A percentile compares a stretch with the other conserved stretches of the same genome.
These are phyloP conservation scores for Thermomucor indicae-seudaticae DNA, from an alignment of 371 early-diverging fungal species.

Conservation along the genomic window DNA sequence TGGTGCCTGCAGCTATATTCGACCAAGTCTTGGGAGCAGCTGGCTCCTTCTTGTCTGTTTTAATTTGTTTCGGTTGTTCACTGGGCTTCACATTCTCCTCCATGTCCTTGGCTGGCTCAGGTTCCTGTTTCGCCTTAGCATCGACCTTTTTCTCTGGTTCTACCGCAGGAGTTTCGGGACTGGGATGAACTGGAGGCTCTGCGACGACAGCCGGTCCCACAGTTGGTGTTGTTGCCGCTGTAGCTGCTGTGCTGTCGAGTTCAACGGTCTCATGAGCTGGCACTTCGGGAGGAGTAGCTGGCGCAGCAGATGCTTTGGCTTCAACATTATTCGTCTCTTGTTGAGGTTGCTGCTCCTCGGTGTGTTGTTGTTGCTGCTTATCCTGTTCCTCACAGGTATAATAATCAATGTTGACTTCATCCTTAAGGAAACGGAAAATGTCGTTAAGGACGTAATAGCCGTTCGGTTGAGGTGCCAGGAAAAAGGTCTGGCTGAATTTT, in stretches of 20 bases:
- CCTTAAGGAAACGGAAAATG: slow-evolving; percentile 91
- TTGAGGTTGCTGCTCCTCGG: not conserved
- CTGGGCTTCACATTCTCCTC: not conserved
- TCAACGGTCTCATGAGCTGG: slow-evolving; percentile 3
- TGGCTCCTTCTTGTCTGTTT: slow-evolving; percentile 6
- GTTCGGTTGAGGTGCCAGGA: slow-evolving; percentile 84
- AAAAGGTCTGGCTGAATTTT: slow-evolving; percentile 93
- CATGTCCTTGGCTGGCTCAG: not conserved
- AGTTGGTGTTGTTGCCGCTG: slow-evolving; percentile 12
- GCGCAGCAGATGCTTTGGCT: not conserved
- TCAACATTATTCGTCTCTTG: slow-evolving; percentile 1
- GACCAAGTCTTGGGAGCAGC: slow-evolving; percentile 49
- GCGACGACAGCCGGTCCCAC: not conserved
- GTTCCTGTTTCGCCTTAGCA: not conserved
- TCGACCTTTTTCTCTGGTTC: not conserved
- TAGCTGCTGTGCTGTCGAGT: slow-evolving; percentile 14
- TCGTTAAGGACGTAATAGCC: slow-evolving; percentile 94
- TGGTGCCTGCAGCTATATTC: slow-evolving; percentile 30
- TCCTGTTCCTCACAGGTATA: slow-evolving; percentile 11
- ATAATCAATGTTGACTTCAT: slow-evolving; percentile 47
- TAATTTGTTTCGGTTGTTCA: slow-evolving; percentile 3
- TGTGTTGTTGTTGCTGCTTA: slow-evolving; percentile 1
- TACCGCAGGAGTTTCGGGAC: slow-evolving; percentile 1
- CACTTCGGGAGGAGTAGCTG: not conserved
- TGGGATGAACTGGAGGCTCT: not conserved